A percentile compares a stretch with the other conserved stretches of the same genome.
Conservation (phyloP, 768 basidiomycete genomes). For the Tricholoma flavovirens region DNA sequence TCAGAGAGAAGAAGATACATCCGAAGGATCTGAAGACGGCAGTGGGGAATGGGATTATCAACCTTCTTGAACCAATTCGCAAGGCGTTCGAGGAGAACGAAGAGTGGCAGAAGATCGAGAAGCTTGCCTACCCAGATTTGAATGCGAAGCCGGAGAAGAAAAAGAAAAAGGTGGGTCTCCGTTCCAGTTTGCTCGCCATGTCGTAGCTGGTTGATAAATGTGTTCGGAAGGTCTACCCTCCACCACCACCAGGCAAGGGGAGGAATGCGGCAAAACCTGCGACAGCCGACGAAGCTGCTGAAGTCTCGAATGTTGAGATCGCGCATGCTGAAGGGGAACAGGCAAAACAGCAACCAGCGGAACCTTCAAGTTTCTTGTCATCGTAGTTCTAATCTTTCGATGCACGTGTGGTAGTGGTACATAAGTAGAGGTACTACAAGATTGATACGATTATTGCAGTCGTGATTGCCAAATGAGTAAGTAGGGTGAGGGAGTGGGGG, state of each 20-base stretch:
- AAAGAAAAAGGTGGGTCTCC: conserved; percentile 52
- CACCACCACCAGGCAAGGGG: conserved; percentile 77
- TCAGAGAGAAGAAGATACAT: conserved; percentile 70
- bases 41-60: conserved; percentile 68
- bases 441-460: background rate
- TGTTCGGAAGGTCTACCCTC: conserved; percentile 62
- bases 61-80: conserved; percentile 75
- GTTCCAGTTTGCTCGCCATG: background rate
- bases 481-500: background rate
- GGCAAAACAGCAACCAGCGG: conserved; percentile 9
- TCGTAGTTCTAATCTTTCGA: background rate
- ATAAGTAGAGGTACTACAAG: background rate
- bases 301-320: background rate
- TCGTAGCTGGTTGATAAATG: background rate
- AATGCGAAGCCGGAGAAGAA: conserved; percentile 57
- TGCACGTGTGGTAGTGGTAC: background rate
- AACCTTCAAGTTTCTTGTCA: background rate
- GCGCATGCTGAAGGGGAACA: conserved; percentile 10
- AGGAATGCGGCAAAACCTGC: conserved; percentile 39
- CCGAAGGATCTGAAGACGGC: conserved; percentile 85
- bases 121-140: conserved; percentile 79
- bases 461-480: background rate
- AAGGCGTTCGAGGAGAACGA: conserved; percentile 68
- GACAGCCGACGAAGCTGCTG: background rate
- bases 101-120: conserved; percentile 76